Evolutionary conservation across 352 stramenopile species (phyloP).

Genomic region (Phytophthora sojae): DNA sequence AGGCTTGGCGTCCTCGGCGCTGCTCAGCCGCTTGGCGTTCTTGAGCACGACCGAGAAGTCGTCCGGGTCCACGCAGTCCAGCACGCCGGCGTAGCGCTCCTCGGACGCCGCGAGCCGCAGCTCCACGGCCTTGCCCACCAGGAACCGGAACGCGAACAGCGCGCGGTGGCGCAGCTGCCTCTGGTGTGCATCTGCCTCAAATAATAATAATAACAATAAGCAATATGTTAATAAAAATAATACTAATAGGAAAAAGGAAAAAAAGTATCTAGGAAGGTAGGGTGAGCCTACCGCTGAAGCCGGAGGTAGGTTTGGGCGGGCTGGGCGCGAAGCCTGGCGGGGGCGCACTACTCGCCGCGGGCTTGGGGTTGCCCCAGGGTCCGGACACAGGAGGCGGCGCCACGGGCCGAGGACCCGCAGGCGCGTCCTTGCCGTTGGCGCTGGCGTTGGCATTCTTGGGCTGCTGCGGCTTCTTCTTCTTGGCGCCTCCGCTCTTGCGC

Average conservation of each 20-base stretch:
- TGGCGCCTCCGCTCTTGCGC: conserved; percentile 40
- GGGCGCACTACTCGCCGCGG: conserved; percentile 22
- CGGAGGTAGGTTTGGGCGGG: conserved; percentile 18
- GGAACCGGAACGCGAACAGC: conserved; percentile 84
- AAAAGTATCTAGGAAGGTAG: not conserved
- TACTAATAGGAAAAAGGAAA: too few relatives aligned
- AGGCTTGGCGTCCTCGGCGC: conserved; percentile 36
- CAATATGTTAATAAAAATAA: not conserved
- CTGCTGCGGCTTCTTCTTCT: conserved; percentile 8
- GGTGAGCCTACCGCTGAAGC: conserved; percentile 57
- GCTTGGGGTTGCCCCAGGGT: conserved; percentile 37
- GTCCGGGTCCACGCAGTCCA: conserved; percentile 88
- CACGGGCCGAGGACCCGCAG: conserved; percentile 26
- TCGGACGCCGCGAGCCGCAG: conserved; percentile 61
- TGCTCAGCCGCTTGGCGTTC: conserved; percentile 60
- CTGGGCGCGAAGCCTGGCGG: conserved; percentile 39
- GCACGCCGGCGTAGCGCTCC: conserved; percentile 72
- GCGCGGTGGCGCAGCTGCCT: conserved; percentile 78
- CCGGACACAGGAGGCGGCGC: conserved; percentile 50
- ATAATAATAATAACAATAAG: conserved; percentile 5
- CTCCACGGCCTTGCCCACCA: conserved; percentile 81
- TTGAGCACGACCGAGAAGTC: conserved; percentile 87
- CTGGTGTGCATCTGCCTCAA: conserved; percentile 57
- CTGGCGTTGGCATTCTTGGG: too few relatives aligned
- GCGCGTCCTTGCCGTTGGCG: conserved; percentile 24